Evolutionary conservation across 2,329 filamentous ascomycete species (phyloP).

Genomic region (Alternaria longipes): DNA sequence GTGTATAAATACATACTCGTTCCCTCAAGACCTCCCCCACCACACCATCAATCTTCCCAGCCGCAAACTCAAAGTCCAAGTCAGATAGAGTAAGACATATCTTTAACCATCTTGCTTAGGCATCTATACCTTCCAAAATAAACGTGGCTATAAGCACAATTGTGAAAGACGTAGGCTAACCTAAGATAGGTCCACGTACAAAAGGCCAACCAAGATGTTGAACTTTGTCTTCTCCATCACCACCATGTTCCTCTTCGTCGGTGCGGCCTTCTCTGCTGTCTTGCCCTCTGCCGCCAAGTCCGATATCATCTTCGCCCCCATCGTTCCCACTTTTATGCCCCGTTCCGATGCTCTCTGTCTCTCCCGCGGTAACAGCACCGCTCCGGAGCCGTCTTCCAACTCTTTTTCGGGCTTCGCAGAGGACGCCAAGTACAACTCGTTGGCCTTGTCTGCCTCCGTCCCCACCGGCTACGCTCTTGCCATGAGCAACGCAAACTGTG

Average conservation of each 20-base stretch:
- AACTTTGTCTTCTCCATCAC: background rate
- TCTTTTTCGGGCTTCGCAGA: conserved; percentile 5
- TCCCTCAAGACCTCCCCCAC: background rate
- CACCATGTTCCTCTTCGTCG: background rate
- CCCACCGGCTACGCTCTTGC: conserved; percentile 13
- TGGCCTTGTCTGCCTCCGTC: background rate
- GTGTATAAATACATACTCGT: background rate
- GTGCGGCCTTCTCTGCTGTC: background rate
- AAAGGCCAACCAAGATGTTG: background rate
- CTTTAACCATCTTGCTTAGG: background rate
- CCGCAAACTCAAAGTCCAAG: background rate
- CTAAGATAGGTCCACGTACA: too few species aligned
- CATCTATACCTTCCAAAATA: too few species aligned
- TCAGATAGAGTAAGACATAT: background rate
- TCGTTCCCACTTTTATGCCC: background rate
- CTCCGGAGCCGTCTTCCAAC: conserved; percentile 1
- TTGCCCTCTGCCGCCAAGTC: background rate
- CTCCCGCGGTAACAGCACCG: background rate
- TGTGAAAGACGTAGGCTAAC: too few species aligned
- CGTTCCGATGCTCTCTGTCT: background rate
- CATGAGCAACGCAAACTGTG: conserved; percentile 10
- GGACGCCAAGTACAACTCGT: conserved; percentile 1
- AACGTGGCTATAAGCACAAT: too few species aligned
- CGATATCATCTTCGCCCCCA: background rate
- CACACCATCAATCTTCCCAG: background rate